A percentile compares a stretch with the other conserved stretches of the same genome.
phyloP scores from a whole-genome alignment of 805 yeast genomes.

The Tetrapisispora nanseiensis region DNA sequence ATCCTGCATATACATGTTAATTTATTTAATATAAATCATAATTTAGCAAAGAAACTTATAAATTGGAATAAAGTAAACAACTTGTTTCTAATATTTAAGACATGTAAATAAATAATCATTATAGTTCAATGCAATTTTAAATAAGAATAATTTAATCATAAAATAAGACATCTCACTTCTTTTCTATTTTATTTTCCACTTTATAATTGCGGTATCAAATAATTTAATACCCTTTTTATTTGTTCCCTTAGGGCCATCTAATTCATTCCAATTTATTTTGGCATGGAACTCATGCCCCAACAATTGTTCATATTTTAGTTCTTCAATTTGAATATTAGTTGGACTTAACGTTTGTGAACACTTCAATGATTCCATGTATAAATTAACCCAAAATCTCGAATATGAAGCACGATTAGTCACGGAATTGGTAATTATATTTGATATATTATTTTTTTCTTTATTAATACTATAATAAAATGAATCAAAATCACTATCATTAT shows the following conservation, averaged over 20 bases:
- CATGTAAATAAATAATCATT: background rate
- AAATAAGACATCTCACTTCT: background rate
- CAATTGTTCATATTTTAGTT: conserved; percentile 12
- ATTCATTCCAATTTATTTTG: conserved; percentile 35
- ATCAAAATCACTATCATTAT: background rate
- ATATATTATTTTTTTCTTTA: background rate
- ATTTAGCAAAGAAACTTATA: too few relatives aligned
- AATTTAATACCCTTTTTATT: conserved; percentile 40
- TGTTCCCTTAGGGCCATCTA: conserved; percentile 65
- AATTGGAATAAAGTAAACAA: too few relatives aligned
- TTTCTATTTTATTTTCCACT: conserved; percentile 12
- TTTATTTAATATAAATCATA: too few relatives aligned
- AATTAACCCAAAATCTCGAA: conserved; percentile 36
- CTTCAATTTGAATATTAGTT: conserved; percentile 6
- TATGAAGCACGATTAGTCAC: conserved; percentile 13
- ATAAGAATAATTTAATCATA: too few relatives aligned
- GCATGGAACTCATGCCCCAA: conserved; percentile 9
- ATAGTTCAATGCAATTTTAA: background rate
- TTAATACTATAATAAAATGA: background rate
- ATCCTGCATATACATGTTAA: too few relatives aligned
- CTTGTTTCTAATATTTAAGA: too few relatives aligned
- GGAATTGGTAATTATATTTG: conserved; percentile 10
- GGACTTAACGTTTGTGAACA: conserved; percentile 10
- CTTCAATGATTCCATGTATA: conserved; percentile 33
- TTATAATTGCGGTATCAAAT: conserved; percentile 42